Evolutionary conservation across 164 flowering plant species (phyloP).

Genomic region (Magnolia sinica): DNA sequence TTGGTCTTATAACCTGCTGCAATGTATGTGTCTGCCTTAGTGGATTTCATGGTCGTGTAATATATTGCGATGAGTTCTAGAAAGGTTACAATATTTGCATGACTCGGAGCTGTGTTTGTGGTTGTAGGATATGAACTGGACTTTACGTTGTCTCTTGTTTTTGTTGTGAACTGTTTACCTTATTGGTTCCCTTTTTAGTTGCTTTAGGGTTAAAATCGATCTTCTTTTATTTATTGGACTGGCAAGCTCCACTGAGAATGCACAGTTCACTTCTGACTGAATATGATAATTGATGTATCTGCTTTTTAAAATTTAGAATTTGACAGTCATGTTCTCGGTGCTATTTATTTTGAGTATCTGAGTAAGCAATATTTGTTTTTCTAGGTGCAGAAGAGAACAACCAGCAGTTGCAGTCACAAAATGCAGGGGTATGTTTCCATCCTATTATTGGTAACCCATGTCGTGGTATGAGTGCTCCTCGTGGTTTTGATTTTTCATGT

Average conservation of each 20-base stretch:
- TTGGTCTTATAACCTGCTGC: no score
- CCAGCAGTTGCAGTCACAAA: conserved; percentile 35
- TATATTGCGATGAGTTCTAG: not conserved
- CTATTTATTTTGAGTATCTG: conserved; percentile 5
- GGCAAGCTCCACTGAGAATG: not conserved
- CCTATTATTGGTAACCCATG: not conserved
- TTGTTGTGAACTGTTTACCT: not conserved
- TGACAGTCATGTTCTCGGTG: not conserved
- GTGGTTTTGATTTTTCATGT: no score
- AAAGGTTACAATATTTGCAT: not conserved
- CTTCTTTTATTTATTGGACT: not conserved
- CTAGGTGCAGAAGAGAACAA: conserved; percentile 31
- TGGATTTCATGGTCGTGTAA: not conserved
- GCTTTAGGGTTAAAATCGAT: not conserved
- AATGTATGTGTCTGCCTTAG: no score
- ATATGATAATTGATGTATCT: no score
- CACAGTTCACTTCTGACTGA: not conserved
- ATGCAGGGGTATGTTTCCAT: conserved; percentile 32
- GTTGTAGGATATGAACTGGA: not conserved
- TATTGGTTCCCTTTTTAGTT: not conserved
- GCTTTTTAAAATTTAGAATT: not conserved
- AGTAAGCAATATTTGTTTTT: conserved; percentile 14
- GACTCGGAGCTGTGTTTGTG: not conserved
- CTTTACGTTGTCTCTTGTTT: not conserved
- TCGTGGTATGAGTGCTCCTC: no score